Conservation (phyloP, 2,329 filamentous ascomycete species). For the Aaosphaeria arxii region DNA sequence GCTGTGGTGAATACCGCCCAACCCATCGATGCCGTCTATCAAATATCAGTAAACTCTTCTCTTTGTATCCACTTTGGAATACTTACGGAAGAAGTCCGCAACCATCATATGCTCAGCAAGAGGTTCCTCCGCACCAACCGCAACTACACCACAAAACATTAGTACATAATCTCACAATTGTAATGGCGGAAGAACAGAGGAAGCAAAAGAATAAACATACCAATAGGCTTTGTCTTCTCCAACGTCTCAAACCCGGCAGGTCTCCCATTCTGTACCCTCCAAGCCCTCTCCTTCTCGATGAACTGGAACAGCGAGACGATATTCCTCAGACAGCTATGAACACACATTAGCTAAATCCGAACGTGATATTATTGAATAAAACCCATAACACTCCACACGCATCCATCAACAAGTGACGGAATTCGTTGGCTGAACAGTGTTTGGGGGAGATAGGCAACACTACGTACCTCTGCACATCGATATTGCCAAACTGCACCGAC, state of each 20-base stretch:
- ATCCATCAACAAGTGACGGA: no score
- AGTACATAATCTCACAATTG: neutral
- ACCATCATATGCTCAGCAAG: constrained; percentile 76
- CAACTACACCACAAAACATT: constrained; percentile 48
- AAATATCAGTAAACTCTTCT: no score
- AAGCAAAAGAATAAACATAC: constrained; percentile 9
- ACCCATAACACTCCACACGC: neutral
- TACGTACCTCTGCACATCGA: constrained; percentile 73
- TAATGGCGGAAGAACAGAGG: neutral
- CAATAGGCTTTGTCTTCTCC: constrained; percentile 69
- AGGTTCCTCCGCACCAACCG: constrained; percentile 81
- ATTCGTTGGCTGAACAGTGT: no score
- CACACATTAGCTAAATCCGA: neutral
- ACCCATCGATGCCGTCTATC: constrained; percentile 47
- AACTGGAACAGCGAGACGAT: constrained; percentile 88
- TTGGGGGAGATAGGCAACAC: neutral
- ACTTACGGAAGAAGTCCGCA: constrained; percentile 75
- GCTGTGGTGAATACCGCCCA: constrained; percentile 48
- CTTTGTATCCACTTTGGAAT: neutral
- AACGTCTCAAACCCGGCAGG: constrained; percentile 71
- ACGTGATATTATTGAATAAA: no score
- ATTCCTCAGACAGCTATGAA: constrained; percentile 74
- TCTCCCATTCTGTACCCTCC: constrained; percentile 69
- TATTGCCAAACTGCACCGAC: constrained; percentile 91
- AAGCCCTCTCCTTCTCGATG: constrained; percentile 82